phyloP scores from a whole-genome alignment of 441 rosid species.

The Populus hybrid region DNA sequence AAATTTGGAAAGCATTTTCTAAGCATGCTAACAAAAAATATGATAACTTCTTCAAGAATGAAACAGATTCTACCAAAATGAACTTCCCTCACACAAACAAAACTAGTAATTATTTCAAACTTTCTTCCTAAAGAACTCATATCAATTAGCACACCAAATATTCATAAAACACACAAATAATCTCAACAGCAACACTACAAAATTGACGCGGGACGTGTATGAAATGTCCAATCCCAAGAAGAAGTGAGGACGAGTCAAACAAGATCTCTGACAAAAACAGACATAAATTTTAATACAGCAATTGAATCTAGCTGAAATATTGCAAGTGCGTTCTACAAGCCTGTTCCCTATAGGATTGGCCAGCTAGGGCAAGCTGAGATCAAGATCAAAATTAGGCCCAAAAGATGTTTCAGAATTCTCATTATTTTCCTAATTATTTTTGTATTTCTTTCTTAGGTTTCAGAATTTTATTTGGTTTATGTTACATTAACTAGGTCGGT shows the following conservation, averaged over 20 bases:
- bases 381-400: background rate
- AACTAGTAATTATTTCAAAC: background rate
- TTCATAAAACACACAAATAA: background rate
- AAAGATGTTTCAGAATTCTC: background rate
- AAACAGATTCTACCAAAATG: background rate
- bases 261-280: background rate
- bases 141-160: background rate
- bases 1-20: background rate
- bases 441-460: background rate
- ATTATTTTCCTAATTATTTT: background rate
- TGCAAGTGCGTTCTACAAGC: background rate
- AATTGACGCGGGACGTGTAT: background rate
- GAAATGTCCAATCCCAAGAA: background rate
- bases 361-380: background rate
- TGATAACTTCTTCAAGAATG: background rate
- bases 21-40: background rate
- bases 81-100: background rate
- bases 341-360: background rate
- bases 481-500: background rate
- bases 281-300: background rate
- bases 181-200: background rate
- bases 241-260: background rate
- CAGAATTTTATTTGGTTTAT: background rate
- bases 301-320: background rate
- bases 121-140: background rate